Evolutionary conservation across 1,284 basidiomycete genomes (phyloP).

Genomic region (Amylostereum areolatum): DNA sequence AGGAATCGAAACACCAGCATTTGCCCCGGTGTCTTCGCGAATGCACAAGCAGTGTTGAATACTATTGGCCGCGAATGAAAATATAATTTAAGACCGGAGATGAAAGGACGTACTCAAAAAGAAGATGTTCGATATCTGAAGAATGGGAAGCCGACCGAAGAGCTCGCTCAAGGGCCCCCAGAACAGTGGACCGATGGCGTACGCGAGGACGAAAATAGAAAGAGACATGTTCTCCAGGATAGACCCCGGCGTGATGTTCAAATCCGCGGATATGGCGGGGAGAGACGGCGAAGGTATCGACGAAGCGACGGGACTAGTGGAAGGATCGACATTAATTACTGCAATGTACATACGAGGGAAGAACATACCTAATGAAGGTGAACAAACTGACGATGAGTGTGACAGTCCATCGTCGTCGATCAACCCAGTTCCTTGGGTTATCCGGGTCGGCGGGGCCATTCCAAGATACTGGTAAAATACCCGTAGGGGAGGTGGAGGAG

Average conservation of each 20-base stretch:
- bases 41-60: not conserved
- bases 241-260: slow-evolving; percentile 17
- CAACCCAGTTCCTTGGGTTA: not conserved
- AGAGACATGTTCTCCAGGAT: slow-evolving; percentile 29
- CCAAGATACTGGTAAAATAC: not conserved
- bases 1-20: not conserved
- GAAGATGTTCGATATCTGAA: not conserved
- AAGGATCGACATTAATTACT: not conserved
- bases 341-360: not conserved
- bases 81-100: not conserved
- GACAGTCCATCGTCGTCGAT: not conserved
- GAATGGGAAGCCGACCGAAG: not conserved
- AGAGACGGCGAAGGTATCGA: not conserved
- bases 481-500: not conserved
- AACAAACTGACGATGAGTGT: not conserved
- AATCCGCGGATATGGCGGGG: not conserved
- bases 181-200: slow-evolving; percentile 20
- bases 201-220: slow-evolving; percentile 33
- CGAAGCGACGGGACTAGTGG: not conserved
- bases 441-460: not conserved
- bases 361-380: not conserved
- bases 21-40: not conserved
- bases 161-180: not conserved
- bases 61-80: not conserved
- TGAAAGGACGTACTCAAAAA: not conserved